Conservation (phyloP, 2,329 filamentous ascomycete species). For the Geosmithia morbida region DNA sequence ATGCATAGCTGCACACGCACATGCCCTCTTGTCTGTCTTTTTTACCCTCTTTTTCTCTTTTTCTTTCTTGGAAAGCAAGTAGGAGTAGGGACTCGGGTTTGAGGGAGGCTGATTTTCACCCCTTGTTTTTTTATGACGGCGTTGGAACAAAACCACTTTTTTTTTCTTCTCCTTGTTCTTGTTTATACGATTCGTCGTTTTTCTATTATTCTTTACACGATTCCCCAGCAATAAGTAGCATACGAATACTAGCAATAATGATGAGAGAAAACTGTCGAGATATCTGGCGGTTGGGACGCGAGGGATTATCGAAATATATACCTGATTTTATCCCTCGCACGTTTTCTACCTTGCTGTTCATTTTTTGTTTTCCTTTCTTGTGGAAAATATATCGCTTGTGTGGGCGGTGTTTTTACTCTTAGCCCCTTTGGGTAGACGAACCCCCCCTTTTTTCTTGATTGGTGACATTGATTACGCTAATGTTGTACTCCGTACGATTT, state of each 20-base stretch:
- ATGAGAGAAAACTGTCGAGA: background rate
- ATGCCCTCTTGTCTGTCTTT: background rate
- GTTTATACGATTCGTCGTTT: background rate
- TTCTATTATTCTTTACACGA: background rate
- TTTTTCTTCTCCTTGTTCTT: too few species aligned
- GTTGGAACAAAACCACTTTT: too few species aligned
- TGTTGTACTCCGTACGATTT: too few species aligned
- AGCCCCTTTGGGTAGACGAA: too few species aligned
- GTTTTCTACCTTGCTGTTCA: background rate
- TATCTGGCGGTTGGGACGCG: background rate
- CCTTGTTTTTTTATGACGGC: too few species aligned
- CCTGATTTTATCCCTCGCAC: background rate
- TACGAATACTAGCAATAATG: too few species aligned
- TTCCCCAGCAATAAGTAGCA: background rate
- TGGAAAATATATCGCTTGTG: too few species aligned
- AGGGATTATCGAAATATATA: background rate
- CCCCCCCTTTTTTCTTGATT: too few species aligned
- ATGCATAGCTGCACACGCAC: background rate
- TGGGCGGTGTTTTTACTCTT: too few species aligned
- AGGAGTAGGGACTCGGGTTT: background rate
- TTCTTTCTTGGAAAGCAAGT: background rate
- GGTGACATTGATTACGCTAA: too few species aligned
- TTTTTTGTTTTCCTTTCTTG: background rate
- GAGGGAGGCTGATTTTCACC: too few species aligned
- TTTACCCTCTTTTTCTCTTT: background rate